A percentile compares a stretch with the other conserved stretches of the same genome.
Conservation (phyloP, 208 protist genomes). For the Leptomonas seymouri region DNA sequence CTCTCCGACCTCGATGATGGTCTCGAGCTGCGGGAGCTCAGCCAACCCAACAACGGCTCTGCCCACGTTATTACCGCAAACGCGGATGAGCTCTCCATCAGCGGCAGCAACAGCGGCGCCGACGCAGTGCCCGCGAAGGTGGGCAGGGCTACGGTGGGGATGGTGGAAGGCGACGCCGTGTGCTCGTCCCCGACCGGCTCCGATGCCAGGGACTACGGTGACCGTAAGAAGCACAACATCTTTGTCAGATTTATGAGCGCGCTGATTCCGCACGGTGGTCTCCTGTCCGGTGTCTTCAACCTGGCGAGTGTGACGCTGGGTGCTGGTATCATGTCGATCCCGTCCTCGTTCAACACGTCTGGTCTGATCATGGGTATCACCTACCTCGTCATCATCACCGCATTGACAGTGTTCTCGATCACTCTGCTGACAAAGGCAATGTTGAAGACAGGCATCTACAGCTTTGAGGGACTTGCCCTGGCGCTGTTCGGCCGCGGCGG, state of each 20-base stretch:
- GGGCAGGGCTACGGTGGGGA: neutral
- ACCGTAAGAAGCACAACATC: constrained; percentile 9
- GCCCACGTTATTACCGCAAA: too few relatives aligned
- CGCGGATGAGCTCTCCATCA: neutral
- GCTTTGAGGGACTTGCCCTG: constrained; percentile 49
- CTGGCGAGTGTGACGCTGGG: constrained; percentile 62
- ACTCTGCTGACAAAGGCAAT: constrained; percentile 52
- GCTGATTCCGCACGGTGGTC: constrained; percentile 51
- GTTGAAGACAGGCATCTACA: constrained; percentile 52
- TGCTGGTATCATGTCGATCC: constrained; percentile 71
- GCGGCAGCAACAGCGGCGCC: neutral
- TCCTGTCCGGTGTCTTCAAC: constrained; percentile 53
- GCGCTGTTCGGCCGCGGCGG: constrained; percentile 59
- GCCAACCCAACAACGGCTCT: neutral
- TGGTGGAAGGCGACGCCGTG: neutral
- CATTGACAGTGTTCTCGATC: constrained; percentile 67
- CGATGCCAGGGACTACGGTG: neutral
- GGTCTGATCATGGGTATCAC: constrained; percentile 65
- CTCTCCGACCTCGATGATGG: neutral
- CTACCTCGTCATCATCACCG: constrained; percentile 58
- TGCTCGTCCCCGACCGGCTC: neutral
- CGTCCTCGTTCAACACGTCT: constrained; percentile 52
- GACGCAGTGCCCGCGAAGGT: neutral
- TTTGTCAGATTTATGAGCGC: constrained; percentile 19
- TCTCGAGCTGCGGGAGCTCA: neutral